A percentile compares a stretch with the other conserved stretches of the same genome.
Conservation (phyloP, 345 rosid genomes). For the Hibiscus tridactylites region DNA sequence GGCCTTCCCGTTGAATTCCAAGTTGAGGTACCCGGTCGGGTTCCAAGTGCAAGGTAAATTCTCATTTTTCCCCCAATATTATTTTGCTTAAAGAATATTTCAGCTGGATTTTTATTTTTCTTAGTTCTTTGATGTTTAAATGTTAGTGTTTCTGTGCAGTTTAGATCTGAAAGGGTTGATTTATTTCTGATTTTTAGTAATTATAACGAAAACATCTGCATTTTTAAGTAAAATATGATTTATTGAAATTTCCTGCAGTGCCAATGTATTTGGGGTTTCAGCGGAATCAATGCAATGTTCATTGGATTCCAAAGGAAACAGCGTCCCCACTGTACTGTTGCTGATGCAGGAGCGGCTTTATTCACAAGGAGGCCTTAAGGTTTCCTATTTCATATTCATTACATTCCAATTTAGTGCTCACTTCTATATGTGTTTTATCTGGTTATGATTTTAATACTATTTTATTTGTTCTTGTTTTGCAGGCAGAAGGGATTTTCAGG, state of each 20-base stretch:
- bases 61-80: background rate
- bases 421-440: background rate
- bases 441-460: background rate
- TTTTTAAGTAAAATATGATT: no score
- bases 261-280: constrained; percentile 90
- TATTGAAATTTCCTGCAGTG: constrained; percentile 35
- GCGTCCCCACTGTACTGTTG: constrained; percentile 89
- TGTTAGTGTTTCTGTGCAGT: background rate
- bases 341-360: constrained; percentile 79
- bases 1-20: constrained; percentile 93
- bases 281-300: constrained; percentile 95
- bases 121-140: background rate
- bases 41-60: constrained; percentile 38
- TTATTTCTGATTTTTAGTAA: background rate
- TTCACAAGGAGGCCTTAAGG: constrained; percentile 81
- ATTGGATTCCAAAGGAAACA: constrained; percentile 66
- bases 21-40: constrained; percentile 87
- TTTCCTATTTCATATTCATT: constrained; percentile 9
- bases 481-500: constrained; percentile 96
- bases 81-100: background rate
- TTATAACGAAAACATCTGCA: background rate
- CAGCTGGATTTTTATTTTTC: background rate
- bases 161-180: background rate
- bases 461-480: background rate
- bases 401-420: background rate